These are phyloP conservation scores for Simmondsia chinensis DNA, from an alignment of 148 eudicot species.

Conservation along the genomic window DNA sequence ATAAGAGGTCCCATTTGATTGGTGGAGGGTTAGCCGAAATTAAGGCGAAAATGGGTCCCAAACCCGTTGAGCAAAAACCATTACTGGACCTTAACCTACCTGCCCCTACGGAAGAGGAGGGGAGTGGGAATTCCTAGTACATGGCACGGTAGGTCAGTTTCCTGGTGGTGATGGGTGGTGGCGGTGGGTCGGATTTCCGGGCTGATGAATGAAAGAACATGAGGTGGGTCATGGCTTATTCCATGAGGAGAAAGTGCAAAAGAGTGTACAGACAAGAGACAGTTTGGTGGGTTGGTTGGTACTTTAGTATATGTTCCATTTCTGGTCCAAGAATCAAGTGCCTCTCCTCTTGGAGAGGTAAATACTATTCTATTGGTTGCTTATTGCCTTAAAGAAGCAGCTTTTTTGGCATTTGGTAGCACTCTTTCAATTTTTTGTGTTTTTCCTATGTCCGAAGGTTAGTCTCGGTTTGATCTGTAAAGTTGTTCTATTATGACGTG, in stretches of 20 bases:
- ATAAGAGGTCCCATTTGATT: slow-evolving; percentile 82
- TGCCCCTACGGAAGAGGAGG: slow-evolving; percentile 53
- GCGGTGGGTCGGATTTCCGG: too few species aligned
- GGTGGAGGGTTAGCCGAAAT: slow-evolving; percentile 21
- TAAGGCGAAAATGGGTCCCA: neutral
- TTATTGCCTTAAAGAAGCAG: too few species aligned
- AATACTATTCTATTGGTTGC: too few species aligned
- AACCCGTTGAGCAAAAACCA: slow-evolving; percentile 10
- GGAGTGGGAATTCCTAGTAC: slow-evolving; percentile 25
- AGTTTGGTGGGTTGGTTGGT: slow-evolving; percentile 17
- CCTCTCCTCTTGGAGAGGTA: neutral
- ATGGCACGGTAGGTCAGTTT: slow-evolving; percentile 26
- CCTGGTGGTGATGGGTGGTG: slow-evolving; percentile 11
- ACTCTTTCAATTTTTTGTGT: too few species aligned
- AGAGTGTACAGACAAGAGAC: slow-evolving; percentile 22
- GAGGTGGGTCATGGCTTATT: slow-evolving; percentile 20
- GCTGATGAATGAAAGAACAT: slow-evolving; percentile 8
- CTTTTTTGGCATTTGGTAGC: too few species aligned
- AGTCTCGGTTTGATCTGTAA: too few species aligned
- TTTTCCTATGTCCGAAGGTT: too few species aligned
- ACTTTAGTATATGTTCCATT: neutral
- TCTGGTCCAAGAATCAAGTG: neutral
- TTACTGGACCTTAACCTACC: slow-evolving; percentile 83
- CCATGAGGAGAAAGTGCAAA: slow-evolving; percentile 12
- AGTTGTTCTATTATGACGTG: too few species aligned